Percentiles rank a stretch among this genome's conserved stretches.
Conservation (phyloP, 2,329 filamentous ascomycete genomes). For the Arthroderma sp. region DNA sequence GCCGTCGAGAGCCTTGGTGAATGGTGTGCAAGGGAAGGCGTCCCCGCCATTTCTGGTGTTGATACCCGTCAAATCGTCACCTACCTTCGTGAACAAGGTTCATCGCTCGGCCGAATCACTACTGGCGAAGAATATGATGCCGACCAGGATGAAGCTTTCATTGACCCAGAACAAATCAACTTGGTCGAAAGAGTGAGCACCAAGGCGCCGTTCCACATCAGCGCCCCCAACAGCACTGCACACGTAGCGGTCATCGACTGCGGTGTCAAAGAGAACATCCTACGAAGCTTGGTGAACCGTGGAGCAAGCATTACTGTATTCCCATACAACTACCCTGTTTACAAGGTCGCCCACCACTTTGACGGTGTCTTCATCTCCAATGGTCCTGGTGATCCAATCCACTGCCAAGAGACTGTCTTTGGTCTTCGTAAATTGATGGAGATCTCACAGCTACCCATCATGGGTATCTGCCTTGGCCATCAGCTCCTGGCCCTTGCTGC, state of each 20-base stretch:
- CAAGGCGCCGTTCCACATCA: constrained; percentile 93
- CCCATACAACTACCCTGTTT: constrained; percentile 92
- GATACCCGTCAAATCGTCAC: constrained; percentile 97
- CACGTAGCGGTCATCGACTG: constrained; percentile 95
- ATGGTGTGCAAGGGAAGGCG: constrained; percentile 93
- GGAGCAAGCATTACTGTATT: constrained; percentile 89
- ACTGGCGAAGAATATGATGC: constrained; percentile 97
- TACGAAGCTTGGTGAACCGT: constrained; percentile 81
- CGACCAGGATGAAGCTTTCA: constrained; percentile 90
- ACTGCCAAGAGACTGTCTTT: constrained; percentile 89
- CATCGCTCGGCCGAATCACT: constrained; percentile 84
- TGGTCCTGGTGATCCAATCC: constrained; percentile 92
- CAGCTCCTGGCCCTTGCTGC: constrained; percentile 84
- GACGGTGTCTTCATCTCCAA: constrained; percentile 99
- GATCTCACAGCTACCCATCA: constrained; percentile 77
- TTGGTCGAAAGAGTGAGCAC: constrained; percentile 92
- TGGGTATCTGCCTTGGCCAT: constrained; percentile 96
- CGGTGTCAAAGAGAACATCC: constrained; percentile 99
- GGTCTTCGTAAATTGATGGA: constrained; percentile 86
- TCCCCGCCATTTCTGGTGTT: constrained; percentile 90
- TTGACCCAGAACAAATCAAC: constrained; percentile 94
- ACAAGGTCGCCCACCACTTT: constrained; percentile 96
- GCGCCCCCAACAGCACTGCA: constrained; percentile 66
- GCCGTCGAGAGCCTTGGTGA: constrained; percentile 84
- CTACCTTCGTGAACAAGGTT: constrained; percentile 88